Base-by-base conservation (phyloP, 2,329 filamentous ascomycete species). In the Aspergillus brunneoviolaceus region DNA sequence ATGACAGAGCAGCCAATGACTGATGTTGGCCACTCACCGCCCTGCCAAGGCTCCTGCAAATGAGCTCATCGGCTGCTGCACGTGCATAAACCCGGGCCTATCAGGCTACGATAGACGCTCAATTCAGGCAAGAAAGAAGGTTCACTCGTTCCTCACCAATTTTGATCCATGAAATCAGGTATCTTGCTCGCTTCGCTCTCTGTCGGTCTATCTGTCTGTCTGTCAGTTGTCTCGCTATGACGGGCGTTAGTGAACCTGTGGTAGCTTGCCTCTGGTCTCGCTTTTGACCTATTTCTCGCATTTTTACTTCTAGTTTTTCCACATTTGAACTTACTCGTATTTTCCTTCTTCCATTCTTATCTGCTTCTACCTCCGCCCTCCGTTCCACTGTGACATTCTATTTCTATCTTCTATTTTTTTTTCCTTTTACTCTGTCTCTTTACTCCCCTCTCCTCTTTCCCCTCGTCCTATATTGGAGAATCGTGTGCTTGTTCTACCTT, bases 61-160 rank as follows among this genome's bases (percentile, higher is more conserved):
- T 72, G 63, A 64, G 59, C 59, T 56, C 58, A 58, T 55, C 47
- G 62, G 50, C 14, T 52, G 23, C 55, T 21, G 61, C 64, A 67
- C 65, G 64, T 66, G 65, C 60, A 49, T 47, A 19, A 16, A 21
- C 25, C 55, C 51, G 51, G 39, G 49, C 63, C 63, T 61, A 65
- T 64, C 58, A 64, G 47, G 42, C 14, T 49, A n/a, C n/a, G 42
- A n/a, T 45, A 45, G 39, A 45, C 14, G 11, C 12, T 5, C 33
- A 35, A 35, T 35, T 16, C 12, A 12, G 33, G 33, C 33, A 35
- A 35, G 33, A 45, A 29, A 29, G 27, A 29, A 29, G 39, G 39
- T 45, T 45, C 16, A 45, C 33, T 35, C 11, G 33, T 6, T 12
- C 11, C 33, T 16, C 11, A 5, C 33, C 33, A 35, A 35, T 12